Evolutionary conservation across 2,329 filamentous ascomycete species (phyloP), one percentile per base, ranked within the genome.

Genomic region (Ramularia endophylla): DNA sequence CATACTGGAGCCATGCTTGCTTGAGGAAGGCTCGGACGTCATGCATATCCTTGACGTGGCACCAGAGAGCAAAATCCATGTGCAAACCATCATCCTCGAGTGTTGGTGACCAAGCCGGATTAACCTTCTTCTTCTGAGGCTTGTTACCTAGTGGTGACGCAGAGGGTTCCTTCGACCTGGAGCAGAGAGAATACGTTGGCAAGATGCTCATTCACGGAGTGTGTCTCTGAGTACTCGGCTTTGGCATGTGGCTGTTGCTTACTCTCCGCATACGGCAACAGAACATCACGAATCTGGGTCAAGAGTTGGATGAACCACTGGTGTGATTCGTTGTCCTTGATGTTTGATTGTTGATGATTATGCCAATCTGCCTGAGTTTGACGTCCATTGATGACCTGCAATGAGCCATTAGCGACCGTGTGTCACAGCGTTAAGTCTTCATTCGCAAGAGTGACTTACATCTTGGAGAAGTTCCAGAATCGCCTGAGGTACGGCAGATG

Each of bases 31-130:
- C 31, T n/a, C 31, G 31, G 15, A 34, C 31, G 17, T 34, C 31
- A 19, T 34, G 17, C 31, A 34, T 34, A 17, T 34, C 31, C 8
- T 34, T 16, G 16, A 34, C n/a, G 31, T 34, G 31, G 31, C 31
- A 34, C 31, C 31, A 34, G 13, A 34, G 31, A 18, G 31, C 31
- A 17, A 34, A 34, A 17, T 34, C 31, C 4, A 17, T 12, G 11
- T 17, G 13, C 31, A 34, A 17, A 12, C 31, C 31, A 17, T 34
- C 31, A 17, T 34, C 15, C 11, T 34, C 31, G 16, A 34, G 31
- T 8, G 7, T 34, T 13, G 16, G 13, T 6, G 6, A 11, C 11
- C 11, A 6, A 11, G 22, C 11, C 6, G 22, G 22, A 25, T 11
- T 11, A 6, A 25, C 6, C 22, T 25, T 25, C 22, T 6, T n/a